These are phyloP conservation scores for Papilionanthe hybrid DNA, from an alignment of 116 monocot genomes.

Conservation along the genomic window DNA sequence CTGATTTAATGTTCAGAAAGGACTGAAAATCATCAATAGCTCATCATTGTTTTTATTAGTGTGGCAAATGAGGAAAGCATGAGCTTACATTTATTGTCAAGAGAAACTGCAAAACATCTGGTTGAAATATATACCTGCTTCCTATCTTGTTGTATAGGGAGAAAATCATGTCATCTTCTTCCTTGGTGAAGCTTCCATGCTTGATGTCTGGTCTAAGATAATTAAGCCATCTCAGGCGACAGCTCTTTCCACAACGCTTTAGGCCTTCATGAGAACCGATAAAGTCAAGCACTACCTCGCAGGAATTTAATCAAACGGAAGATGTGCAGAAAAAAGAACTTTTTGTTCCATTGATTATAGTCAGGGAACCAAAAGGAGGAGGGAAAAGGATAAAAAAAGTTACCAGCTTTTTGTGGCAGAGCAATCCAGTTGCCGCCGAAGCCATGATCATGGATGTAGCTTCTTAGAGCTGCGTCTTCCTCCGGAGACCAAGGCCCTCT, in stretches of 20 bases:
- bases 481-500: constrained; percentile 40
- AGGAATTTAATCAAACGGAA: neutral
- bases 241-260: constrained; percentile 55
- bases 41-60: neutral
- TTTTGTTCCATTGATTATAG: neutral
- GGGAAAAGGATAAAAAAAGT: neutral
- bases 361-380: neutral
- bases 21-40: constrained; percentile 3
- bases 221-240: constrained; percentile 58
- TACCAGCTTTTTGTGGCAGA: constrained; percentile 38
- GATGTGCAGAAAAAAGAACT: neutral
- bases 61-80: too few relatives aligned
- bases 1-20: constrained; percentile 13
- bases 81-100: too few relatives aligned
- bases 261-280: constrained; percentile 26
- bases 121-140: constrained; percentile 32
- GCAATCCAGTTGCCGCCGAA: constrained; percentile 38
- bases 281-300: neutral
- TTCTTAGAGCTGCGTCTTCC: constrained; percentile 21
- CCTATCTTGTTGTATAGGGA: constrained; percentile 45
- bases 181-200: constrained; percentile 49
- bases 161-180: constrained; percentile 56
- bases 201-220: constrained; percentile 62
- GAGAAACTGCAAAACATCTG: too few relatives aligned
- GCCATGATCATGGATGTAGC: constrained; percentile 23